Percentiles rank a stretch among this genome's conserved stretches.
Evolutionary conservation across 768 basidiomycete species (phyloP).

Genomic region (Neoboletus magnificus): DNA sequence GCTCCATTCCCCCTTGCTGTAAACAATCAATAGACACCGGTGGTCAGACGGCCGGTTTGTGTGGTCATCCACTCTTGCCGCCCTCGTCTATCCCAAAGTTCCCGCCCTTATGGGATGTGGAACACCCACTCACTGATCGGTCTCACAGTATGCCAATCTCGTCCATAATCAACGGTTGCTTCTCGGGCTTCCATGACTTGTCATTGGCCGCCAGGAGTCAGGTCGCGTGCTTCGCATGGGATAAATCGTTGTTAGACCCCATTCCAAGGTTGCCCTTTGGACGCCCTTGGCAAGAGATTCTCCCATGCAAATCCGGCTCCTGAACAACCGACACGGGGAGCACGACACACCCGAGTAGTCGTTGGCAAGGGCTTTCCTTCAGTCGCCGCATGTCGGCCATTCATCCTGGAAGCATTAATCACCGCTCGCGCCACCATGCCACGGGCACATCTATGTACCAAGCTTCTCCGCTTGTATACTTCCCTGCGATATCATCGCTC

Average conservation of each 20-base stretch:
- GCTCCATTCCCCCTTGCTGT: slow-evolving; percentile 4
- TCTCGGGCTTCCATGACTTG: slow-evolving; percentile 14
- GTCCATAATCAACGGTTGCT: slow-evolving; percentile 14
- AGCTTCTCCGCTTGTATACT: slow-evolving; percentile 22
- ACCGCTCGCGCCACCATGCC: slow-evolving; percentile 28
- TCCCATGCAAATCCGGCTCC: slow-evolving; percentile 27
- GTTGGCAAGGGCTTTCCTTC: slow-evolving; percentile 19
- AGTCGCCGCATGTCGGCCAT: slow-evolving; percentile 23
- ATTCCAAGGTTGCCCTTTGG: slow-evolving; percentile 5
- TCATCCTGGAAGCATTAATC: slow-evolving; percentile 29
- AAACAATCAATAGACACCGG: neutral
- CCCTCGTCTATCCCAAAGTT: neutral
- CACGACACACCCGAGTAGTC: neutral
- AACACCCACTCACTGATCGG: slow-evolving; percentile 3
- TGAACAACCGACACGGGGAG: slow-evolving; percentile 7
- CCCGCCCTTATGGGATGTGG: slow-evolving; percentile 1
- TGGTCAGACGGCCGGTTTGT: neutral
- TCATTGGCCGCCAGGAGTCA: slow-evolving; percentile 16
- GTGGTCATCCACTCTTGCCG: neutral
- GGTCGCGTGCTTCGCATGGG: slow-evolving; percentile 20
- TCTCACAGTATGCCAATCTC: slow-evolving; percentile 28
- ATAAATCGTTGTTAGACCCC: slow-evolving; percentile 7
- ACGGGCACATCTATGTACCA: slow-evolving; percentile 16
- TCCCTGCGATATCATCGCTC: slow-evolving; percentile 30
- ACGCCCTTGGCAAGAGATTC: slow-evolving; percentile 13